Base-by-base conservation (phyloP, 2,329 filamentous ascomycete genomes). In the Ophiocordyceps camponoti-rufipedis region DNA sequence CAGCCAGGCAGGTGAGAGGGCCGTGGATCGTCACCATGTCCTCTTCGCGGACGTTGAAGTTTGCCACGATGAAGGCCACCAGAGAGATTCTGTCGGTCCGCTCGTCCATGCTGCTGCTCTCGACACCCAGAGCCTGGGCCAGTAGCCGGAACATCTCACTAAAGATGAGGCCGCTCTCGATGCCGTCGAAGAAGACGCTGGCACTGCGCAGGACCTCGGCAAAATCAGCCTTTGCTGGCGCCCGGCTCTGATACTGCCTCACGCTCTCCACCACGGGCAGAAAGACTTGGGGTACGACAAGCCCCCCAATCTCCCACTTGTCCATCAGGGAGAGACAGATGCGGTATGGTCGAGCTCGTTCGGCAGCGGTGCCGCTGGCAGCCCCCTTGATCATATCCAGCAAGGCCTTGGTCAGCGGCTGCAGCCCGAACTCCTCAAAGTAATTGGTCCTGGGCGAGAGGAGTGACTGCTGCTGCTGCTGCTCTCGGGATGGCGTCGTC, bases 301-400 rank as follows among this genome's bases (percentile, higher is more conserved):
- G 70, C 1, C 86, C 86, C 29, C 91, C 91, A 51, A 98, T 89
- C 59, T 98, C 91, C 88, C 87, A 96, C 48, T 88, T 80, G 62
- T 98, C 91, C 91, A 98, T 96, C 45, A 98, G 69, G 14, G 93
- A 95, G 2, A 96, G 72, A 55, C 87, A 93, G 50, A 96, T 85
- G 47, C 88, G 80, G 57, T 94, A 95, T 0, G 91, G 89, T 38
- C 80, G 79, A 18, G 87, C 85, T 58, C 80, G 74, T 55, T 93
- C 85, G 16, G 70, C 65, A 13, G 54, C 53, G 41, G 50, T 58
- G 38, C 52, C 55, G 8, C 53, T 53, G n/a, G 50, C 49, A 16
- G 50, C 54, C 7, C 51, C 55, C 42, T 74, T 71, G 49, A 96
- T 81, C 78, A 94, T 83, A 42, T 75, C 73, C 14, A 93, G 66